phyloP scores from a whole-genome alignment of 805 yeast genomes.

The Myxozyma vanderwaltii region DNA sequence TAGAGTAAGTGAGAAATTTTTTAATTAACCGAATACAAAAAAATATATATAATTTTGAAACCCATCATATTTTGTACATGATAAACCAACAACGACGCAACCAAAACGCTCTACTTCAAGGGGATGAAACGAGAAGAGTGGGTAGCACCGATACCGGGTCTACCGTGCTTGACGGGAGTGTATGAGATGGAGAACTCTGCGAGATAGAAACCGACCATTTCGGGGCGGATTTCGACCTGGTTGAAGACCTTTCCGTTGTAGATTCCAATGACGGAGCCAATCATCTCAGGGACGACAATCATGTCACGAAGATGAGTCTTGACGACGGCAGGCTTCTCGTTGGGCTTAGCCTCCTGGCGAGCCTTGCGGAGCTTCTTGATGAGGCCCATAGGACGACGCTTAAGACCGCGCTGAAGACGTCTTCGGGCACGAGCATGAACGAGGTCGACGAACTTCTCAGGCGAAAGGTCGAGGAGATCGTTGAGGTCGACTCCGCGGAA shows the following conservation, averaged over 20 bases:
- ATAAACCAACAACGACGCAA: not conserved
- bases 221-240: slow-evolving; percentile 98
- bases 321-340: slow-evolving; percentile 96
- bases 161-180: slow-evolving; percentile 99
- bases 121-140: slow-evolving; percentile 50
- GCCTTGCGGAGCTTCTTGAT: slow-evolving; percentile 98
- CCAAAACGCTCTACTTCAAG: slow-evolving; percentile 32
- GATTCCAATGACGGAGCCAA: slow-evolving; percentile 97
- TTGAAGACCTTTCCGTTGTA: slow-evolving; percentile 99
- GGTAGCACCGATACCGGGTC: slow-evolving; percentile 72
- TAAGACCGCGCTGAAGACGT: slow-evolving; percentile 98
- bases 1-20: not conserved
- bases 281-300: slow-evolving; percentile 99
- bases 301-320: slow-evolving; percentile 99
- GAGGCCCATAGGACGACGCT: slow-evolving; percentile 91
- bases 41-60: slow-evolving; percentile 1
- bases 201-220: slow-evolving; percentile 99
- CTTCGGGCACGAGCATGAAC: slow-evolving; percentile 99
- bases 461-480: slow-evolving; percentile 88
- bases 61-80: slow-evolving; percentile 23
- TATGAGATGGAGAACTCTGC: slow-evolving; percentile 99
- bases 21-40: slow-evolving; percentile 8
- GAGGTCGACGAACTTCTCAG: slow-evolving; percentile 95
- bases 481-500: slow-evolving; percentile 98
- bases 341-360: slow-evolving; percentile 77